Evolutionary conservation across 2,329 filamentous ascomycete species (phyloP).

Genomic region (Colletotrichum sp.): DNA sequence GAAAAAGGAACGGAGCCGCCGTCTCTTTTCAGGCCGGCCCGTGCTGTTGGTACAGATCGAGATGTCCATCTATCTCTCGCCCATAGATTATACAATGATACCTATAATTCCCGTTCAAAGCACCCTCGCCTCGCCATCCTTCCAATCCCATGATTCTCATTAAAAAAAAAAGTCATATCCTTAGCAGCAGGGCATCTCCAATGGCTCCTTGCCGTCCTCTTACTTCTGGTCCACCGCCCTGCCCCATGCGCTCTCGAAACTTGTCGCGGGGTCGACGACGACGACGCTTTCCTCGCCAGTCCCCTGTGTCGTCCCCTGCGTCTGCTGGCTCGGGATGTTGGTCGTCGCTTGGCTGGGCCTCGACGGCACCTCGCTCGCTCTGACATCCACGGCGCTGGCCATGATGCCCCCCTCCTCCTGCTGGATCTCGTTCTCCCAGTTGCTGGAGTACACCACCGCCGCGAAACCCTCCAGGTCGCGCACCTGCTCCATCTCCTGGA

Average conservation of each 20-base stretch:
- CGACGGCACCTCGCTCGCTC: constrained; percentile 26
- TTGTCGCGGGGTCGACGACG: constrained; percentile 53
- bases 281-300: constrained; percentile 56
- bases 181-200: neutral
- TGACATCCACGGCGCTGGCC: constrained; percentile 40
- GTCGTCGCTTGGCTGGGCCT: constrained; percentile 17
- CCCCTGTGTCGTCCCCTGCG: constrained; percentile 25
- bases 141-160: constrained; percentile 2
- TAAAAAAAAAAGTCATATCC: neutral
- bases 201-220: neutral
- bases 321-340: constrained; percentile 19
- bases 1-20: neutral
- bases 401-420: constrained; percentile 44
- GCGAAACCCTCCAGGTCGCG: constrained; percentile 82
- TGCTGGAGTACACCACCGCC: constrained; percentile 86
- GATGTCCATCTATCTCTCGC: constrained; percentile 12
- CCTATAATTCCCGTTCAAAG: neutral
- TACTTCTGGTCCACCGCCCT: constrained; percentile 56
- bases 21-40: neutral
- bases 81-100: constrained; percentile 21
- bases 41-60: constrained; percentile 10
- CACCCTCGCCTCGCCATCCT: neutral
- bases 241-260: constrained; percentile 74
- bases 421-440: constrained; percentile 73
- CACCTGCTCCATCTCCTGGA: constrained; percentile 77